phyloP scores from a whole-genome alignment of 257 asterid genomes.

The Thymus mandschuricus region DNA sequence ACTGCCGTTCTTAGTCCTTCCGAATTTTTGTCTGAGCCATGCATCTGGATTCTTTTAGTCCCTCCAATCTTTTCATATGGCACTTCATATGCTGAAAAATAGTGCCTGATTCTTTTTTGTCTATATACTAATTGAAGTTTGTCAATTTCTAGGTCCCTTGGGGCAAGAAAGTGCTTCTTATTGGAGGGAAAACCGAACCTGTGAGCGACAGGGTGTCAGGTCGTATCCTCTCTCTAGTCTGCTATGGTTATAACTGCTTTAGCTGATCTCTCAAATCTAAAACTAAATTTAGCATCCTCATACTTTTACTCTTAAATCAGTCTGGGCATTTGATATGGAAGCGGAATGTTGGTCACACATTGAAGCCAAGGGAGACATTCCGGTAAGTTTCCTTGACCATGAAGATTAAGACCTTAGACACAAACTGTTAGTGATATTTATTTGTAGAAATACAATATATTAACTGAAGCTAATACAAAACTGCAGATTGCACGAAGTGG shows the following conservation, averaged over 20 bases:
- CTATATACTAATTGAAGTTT: constrained; percentile 12
- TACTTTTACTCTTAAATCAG: constrained; percentile 47
- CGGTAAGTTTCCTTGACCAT: constrained; percentile 56
- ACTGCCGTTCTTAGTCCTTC: not conserved
- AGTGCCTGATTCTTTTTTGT: constrained; percentile 5
- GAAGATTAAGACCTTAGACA: constrained; percentile 1
- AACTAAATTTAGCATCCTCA: constrained; percentile 22
- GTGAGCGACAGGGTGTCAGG: constrained; percentile 83
- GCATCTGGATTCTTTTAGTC: constrained; percentile 11
- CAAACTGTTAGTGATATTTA: constrained; percentile 3
- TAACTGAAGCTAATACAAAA: constrained; percentile 33
- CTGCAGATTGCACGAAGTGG: constrained; percentile 94
- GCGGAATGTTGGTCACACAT: constrained; percentile 92
- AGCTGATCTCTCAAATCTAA: constrained; percentile 22
- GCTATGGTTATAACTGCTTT: constrained; percentile 15
- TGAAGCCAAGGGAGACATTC: constrained; percentile 94
- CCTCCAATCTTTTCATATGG: not conserved
- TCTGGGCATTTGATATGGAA: constrained; percentile 96
- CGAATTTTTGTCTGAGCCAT: constrained; percentile 4
- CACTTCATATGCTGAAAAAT: constrained; percentile 13
- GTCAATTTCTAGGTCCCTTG: constrained; percentile 73
- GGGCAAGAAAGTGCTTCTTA: constrained; percentile 92
- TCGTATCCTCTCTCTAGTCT: constrained; percentile 35
- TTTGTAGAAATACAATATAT: constrained; percentile 4
- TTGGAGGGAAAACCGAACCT: constrained; percentile 96